Base-by-base conservation (phyloP, 169 alveolate species). In the Amoebophrya sp. region DNA sequence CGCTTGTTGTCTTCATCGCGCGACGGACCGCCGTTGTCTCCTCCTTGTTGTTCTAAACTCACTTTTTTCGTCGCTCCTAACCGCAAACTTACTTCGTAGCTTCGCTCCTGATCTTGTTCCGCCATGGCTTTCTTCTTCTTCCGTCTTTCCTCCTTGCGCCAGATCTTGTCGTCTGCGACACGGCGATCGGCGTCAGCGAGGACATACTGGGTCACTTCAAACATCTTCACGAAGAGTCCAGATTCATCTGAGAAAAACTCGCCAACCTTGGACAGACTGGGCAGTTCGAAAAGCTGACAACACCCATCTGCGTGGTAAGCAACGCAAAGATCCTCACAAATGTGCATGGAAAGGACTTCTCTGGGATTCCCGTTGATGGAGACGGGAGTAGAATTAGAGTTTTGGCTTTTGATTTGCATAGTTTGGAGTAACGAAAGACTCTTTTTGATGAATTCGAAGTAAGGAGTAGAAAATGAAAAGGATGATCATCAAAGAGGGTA, bases 41-140 rank as follows among this genome's bases (percentile, higher is more conserved):
- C 18, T 6, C 29, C 6, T 6, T 47, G 29, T 18, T 47, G 29
- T 6, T 47, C 83, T 26, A 26, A 29, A 6, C n/a, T 65, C 2
- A 65, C 33, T 0, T 65, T 26, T 26, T 6, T 18, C 83, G n/a
- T 36, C 36, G 83, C 83, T 6, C 38, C 83, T 18, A 26, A 26
- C 83, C 83, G 83, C 83, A 65, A 36, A 26, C 83, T 65, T 29
- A 65, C 83, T 36, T 65, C 83, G 83, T 65, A 65, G 36, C 36
- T 12, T 36, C 83, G 83, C 26, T 65, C 83, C 26, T 65, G 83
- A 29, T 65, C 83, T 26, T 65, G 83, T 36, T 65, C 33, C 36
- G 83, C 83, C 33, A 65, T 1, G 3, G 26, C 2, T 10, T 12
- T 65, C 26, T 65, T 65, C 26, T 65, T 6, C 83, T 1, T 18